Evolutionary conservation across 495 filamentous ascomycete genomes (phyloP), one percentile per base, ranked within the genome.

Genomic region (Penicillium ochrochloron): DNA sequence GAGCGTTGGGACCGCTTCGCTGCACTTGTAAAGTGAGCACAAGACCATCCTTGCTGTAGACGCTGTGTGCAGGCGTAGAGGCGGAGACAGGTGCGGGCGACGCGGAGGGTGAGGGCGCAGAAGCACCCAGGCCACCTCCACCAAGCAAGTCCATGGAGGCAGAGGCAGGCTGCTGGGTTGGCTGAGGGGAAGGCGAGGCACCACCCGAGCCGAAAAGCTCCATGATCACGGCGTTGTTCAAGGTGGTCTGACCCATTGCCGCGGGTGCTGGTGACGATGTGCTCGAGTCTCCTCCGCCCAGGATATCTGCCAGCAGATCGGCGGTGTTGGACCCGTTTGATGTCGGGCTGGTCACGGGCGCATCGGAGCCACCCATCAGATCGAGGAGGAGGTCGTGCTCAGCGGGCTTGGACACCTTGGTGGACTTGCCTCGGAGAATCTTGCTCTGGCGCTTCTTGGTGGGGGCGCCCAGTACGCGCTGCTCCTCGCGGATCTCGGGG

Each of bases 401-500:
- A 41, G 90, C 90, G 25, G 89, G 88, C 73, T 96, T 94, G 57
- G 85, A 80, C 5, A 79, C 75, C 68, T 87, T 89, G 74, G 91
- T 96, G 31, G 87, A 84, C 77, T 91, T 96, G 69, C 85, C 83
- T 67, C 89, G 91, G 34, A 87, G 81, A n/a, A 82, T 67, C 42
- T 86, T 87, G 73, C 92, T 92, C 70, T 87, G 88, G 52, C 87
- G 84, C 78, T 94, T 96, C 83, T 91, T 94, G 52, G 76, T 68
- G 8, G 92, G 88, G 67, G 94, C 91, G n/a, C 94, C 92, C 15
- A 97, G 80, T 8, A 97, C 92, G 42, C 94, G 82, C 59, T 93
- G 93, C 72, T 94, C 90, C 74, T 99, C 95, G 58, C 93, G 92
- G 68, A 98, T 97, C 73, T 98, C 94, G 9, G 95, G 95, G 3